Evolutionary conservation across 2,329 filamentous ascomycete species (phyloP).

Genomic region (Ilyonectria mors-panacis): DNA sequence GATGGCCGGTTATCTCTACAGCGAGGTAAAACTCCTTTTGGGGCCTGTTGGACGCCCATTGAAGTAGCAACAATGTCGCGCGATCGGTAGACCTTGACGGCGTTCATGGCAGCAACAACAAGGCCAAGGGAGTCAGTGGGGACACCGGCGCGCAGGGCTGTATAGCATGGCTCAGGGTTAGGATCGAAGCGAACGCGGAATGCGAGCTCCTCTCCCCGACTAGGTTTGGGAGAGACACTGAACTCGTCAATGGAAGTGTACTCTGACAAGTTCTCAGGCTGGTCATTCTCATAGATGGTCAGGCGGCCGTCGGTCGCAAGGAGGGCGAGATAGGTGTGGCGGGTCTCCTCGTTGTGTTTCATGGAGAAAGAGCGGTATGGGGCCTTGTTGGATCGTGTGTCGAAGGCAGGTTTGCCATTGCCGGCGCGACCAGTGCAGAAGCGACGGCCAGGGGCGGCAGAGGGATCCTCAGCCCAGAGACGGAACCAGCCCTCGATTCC

Average conservation of each 20-base stretch:
- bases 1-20: slow-evolving; percentile 80
- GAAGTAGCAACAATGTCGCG: slow-evolving; percentile 68
- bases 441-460: slow-evolving; percentile 82
- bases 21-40: slow-evolving; percentile 89
- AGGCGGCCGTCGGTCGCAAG: slow-evolving; percentile 87
- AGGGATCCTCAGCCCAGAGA: slow-evolving; percentile 92
- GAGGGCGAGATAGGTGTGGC: slow-evolving; percentile 88
- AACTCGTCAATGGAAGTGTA: slow-evolving; percentile 85
- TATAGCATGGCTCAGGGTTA: slow-evolving; percentile 85
- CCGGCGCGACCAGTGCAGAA: slow-evolving; percentile 77
- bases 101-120: slow-evolving; percentile 88
- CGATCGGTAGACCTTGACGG: slow-evolving; percentile 87
- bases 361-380: slow-evolving; percentile 88
- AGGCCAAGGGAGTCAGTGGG: slow-evolving; percentile 84
- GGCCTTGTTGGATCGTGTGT: slow-evolving; percentile 68
- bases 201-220: slow-evolving; percentile 86
- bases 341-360: slow-evolving; percentile 82
- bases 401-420: slow-evolving; percentile 66
- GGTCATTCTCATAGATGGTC: slow-evolving; percentile 86
- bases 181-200: slow-evolving; percentile 92
- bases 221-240: slow-evolving; percentile 78
- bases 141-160: slow-evolving; percentile 84
- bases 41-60: slow-evolving; percentile 67
- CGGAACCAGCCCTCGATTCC: slow-evolving; percentile 92
- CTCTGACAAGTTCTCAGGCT: slow-evolving; percentile 83